Evolutionary conservation across 805 yeast genomes (phyloP).

Genomic region (Pichia cephalocereana): DNA sequence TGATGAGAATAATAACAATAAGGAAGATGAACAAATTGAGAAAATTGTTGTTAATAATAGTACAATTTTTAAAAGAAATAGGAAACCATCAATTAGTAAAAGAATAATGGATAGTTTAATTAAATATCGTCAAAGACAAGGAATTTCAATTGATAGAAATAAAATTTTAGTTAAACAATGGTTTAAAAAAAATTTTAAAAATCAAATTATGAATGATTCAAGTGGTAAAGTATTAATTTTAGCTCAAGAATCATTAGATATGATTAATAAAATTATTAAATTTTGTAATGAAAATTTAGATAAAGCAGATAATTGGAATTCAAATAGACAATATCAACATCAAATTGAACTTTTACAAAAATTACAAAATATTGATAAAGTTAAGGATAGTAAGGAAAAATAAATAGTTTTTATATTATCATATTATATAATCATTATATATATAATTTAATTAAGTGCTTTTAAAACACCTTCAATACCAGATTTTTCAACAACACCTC

Average conservation of each 20-base stretch:
- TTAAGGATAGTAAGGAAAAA: background rate
- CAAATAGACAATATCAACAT: slow-evolving; percentile 22
- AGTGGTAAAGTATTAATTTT: slow-evolving; percentile 70
- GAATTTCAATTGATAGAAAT: slow-evolving; percentile 7
- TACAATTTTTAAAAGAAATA: slow-evolving; percentile 8
- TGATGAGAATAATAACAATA: slow-evolving; percentile 10
- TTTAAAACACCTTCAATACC: slow-evolving; percentile 11
- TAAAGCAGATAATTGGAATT: slow-evolving; percentile 76
- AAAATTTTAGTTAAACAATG: slow-evolving; percentile 13
- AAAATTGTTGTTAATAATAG: slow-evolving; percentile 7
- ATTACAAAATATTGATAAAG: slow-evolving; percentile 17
- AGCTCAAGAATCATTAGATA: slow-evolving; percentile 83
- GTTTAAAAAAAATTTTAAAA: slow-evolving; percentile 21
- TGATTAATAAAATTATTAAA: slow-evolving; percentile 72
- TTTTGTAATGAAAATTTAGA: slow-evolving; percentile 80
- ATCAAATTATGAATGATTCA: slow-evolving; percentile 29
- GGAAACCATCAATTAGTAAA: slow-evolving; percentile 17
- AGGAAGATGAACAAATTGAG: background rate
- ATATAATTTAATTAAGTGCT: background rate
- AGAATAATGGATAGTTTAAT: slow-evolving; percentile 22
- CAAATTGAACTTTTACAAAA: slow-evolving; percentile 20
- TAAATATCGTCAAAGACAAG: slow-evolving; percentile 16
- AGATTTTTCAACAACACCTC: slow-evolving; percentile 16
- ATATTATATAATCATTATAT: too few relatives aligned
- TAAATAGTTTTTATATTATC: too few relatives aligned